phyloP scores from a whole-genome alignment of 306 rosid species.

The Ormosia semicastrata region DNA sequence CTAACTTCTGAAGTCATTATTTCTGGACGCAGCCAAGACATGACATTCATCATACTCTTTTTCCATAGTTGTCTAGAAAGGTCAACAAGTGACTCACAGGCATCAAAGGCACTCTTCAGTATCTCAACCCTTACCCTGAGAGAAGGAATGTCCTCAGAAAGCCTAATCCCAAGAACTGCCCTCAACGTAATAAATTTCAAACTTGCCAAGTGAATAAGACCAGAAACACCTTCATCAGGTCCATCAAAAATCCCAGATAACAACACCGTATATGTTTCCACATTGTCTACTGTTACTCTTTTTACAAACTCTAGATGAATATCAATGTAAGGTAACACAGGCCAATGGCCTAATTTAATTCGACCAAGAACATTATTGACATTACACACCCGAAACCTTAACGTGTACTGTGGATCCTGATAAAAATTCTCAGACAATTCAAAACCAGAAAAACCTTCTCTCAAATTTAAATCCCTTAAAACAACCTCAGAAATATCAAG shows the following conservation, averaged over 20 bases:
- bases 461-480: conserved; percentile 48
- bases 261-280: conserved; percentile 50
- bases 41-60: conserved; percentile 81
- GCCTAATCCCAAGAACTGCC: conserved; percentile 51
- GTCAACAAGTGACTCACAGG: conserved; percentile 79
- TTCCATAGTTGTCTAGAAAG: conserved; percentile 76
- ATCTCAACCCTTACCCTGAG: conserved; percentile 79
- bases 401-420: conserved; percentile 43
- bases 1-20: conserved; percentile 70
- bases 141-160: conserved; percentile 47
- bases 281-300: conserved; percentile 30
- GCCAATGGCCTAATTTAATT: conserved; percentile 89
- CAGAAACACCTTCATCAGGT: conserved; percentile 78
- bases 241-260: conserved; percentile 85
- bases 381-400: conserved; percentile 69
- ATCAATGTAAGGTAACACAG: conserved; percentile 63
- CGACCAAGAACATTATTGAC: conserved; percentile 48
- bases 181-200: conserved; percentile 74
- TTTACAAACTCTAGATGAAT: conserved; percentile 65
- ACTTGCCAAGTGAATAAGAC: conserved; percentile 79
- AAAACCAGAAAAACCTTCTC: conserved; percentile 56
- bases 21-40: conserved; percentile 93
- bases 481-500: conserved; percentile 85
- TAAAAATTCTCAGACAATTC: conserved; percentile 44
- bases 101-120: conserved; percentile 60